Evolutionary conservation across 805 yeast genomes (phyloP).

Genomic region (Nakazawaea populi): DNA sequence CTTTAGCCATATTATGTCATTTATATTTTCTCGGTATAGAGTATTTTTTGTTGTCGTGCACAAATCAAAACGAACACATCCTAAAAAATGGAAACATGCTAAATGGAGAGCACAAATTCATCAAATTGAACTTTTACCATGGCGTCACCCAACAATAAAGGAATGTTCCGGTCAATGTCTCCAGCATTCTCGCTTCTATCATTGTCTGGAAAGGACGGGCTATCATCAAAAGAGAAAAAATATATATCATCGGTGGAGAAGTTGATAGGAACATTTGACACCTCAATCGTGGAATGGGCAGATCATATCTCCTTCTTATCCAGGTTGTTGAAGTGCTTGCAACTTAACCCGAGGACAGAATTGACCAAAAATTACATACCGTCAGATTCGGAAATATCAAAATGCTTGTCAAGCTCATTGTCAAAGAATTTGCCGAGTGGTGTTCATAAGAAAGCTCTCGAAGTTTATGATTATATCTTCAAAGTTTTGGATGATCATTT

Average conservation of each 20-base stretch:
- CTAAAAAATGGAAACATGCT: background rate
- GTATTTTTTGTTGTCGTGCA: background rate
- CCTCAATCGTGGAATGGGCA: constrained; percentile 89
- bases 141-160: constrained; percentile 18
- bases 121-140: constrained; percentile 14
- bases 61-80: background rate
- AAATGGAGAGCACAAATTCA: background rate
- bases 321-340: constrained; percentile 68
- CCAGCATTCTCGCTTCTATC: constrained; percentile 20
- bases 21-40: too few species aligned
- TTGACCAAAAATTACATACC: constrained; percentile 56
- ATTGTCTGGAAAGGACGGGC: constrained; percentile 14
- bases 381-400: constrained; percentile 56
- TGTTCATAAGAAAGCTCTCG: constrained; percentile 85
- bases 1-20: too few species aligned
- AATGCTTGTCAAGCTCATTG: constrained; percentile 70
- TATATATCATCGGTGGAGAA: constrained; percentile 63
- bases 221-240: constrained; percentile 62
- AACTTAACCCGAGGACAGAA: constrained; percentile 34
- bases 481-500: constrained; percentile 54
- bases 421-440: constrained; percentile 87
- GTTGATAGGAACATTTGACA: constrained; percentile 68
- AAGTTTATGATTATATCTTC: constrained; percentile 69
- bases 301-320: constrained; percentile 90
- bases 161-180: constrained; percentile 21